Percentiles rank a stretch among this genome's conserved stretches.
Conservation (phyloP, 169 alveolate species). For the Cardiosporidium cionae region DNA sequence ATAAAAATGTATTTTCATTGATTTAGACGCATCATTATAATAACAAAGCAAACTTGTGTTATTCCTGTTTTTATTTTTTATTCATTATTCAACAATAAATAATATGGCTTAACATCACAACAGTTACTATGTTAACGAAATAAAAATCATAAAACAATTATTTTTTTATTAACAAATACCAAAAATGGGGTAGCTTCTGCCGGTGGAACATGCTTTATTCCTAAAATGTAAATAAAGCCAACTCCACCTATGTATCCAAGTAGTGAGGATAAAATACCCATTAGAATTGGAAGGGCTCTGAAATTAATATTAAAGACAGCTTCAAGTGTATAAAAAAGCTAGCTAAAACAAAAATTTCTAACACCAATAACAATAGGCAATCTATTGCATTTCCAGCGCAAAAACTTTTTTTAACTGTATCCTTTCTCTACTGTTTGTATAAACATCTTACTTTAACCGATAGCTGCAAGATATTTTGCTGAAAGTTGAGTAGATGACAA, state of each 20-base stretch:
- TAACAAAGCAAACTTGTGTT: neutral
- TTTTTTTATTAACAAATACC: neutral
- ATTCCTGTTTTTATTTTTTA: neutral
- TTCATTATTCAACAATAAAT: neutral
- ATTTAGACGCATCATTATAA: neutral
- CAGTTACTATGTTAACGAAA: neutral
- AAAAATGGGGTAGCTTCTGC: slow-evolving; percentile 42
- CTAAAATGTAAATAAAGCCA: slow-evolving; percentile 32
- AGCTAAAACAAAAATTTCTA: too few relatives aligned
- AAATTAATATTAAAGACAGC: too few relatives aligned
- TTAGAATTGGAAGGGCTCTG: neutral
- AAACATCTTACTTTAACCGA: neutral
- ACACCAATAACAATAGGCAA: too few relatives aligned
- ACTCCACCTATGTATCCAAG: slow-evolving; percentile 38
- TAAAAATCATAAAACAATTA: neutral
- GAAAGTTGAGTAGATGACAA: neutral
- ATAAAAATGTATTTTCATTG: too few relatives aligned
- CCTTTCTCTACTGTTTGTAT: too few relatives aligned
- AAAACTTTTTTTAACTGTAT: too few relatives aligned
- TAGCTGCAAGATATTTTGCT: neutral
- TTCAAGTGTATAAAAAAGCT: too few relatives aligned
- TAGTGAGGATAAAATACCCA: slow-evolving; percentile 12
- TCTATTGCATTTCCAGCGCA: too few relatives aligned
- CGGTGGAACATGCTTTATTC: slow-evolving; percentile 33
- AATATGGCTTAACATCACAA: neutral